A percentile compares a stretch with the other conserved stretches of the same genome.
Evolutionary conservation across 2,329 filamentous ascomycete species (phyloP).

Genomic region (Apiospora koreana): DNA sequence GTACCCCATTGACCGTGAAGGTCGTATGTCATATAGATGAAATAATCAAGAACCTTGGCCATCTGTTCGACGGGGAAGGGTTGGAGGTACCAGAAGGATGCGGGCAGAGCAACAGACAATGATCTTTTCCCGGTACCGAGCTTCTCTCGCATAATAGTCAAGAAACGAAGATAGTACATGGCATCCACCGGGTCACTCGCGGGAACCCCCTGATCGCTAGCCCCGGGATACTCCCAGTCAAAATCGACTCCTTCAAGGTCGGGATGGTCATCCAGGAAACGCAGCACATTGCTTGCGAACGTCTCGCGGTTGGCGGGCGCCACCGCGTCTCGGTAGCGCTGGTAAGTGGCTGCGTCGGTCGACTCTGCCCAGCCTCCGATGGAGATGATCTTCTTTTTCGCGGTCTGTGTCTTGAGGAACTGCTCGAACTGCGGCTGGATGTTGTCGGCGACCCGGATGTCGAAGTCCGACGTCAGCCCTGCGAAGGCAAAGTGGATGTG

Average conservation of each 20-base stretch:
- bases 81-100: slow-evolving; percentile 42
- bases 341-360: slow-evolving; percentile 31
- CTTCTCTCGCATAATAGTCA: slow-evolving; percentile 16
- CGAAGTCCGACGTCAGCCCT: slow-evolving; percentile 27
- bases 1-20: slow-evolving; percentile 32
- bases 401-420: slow-evolving; percentile 23
- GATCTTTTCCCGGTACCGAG: slow-evolving; percentile 22
- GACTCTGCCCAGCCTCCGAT: slow-evolving; percentile 44
- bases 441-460: slow-evolving; percentile 18
- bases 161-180: slow-evolving; percentile 18
- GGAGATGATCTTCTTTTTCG: slow-evolving; percentile 34
- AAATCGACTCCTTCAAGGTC: slow-evolving; percentile 20
- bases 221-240: slow-evolving; percentile 14
- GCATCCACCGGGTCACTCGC: slow-evolving; percentile 15
- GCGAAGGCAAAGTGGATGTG: slow-evolving; percentile 41
- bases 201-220: slow-evolving; percentile 12
- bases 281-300: slow-evolving; percentile 14
- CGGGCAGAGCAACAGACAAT: slow-evolving; percentile 38
- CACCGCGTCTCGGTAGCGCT: slow-evolving; percentile 34
- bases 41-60: slow-evolving; percentile 31
- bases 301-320: slow-evolving; percentile 28
- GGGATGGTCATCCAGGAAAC: slow-evolving; percentile 19
- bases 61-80: slow-evolving; percentile 37
- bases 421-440: slow-evolving; percentile 24
- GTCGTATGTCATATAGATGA: slow-evolving; percentile 40